These are phyloP conservation scores for Scleroderma citrinum DNA, from an alignment of 768 basidiomycete genomes.

Conservation along the genomic window DNA sequence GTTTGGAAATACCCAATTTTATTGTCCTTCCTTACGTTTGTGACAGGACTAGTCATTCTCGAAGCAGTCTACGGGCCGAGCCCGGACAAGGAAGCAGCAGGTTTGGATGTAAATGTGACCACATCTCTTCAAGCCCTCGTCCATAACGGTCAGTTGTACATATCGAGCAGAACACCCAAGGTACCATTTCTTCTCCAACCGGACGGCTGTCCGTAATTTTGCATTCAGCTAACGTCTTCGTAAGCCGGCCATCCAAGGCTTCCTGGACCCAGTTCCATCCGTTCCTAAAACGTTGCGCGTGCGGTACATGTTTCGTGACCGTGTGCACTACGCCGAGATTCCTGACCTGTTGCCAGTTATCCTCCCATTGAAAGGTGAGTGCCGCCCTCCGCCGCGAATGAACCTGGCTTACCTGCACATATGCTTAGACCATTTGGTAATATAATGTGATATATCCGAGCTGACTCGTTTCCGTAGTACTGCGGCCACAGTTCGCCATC, in stretches of 20 bases:
- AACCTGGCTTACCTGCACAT: slow-evolving; percentile 6
- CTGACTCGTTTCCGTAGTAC: background rate
- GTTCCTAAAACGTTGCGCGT: slow-evolving; percentile 63
- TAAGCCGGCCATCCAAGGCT: slow-evolving; percentile 78
- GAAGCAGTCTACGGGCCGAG: slow-evolving; percentile 69
- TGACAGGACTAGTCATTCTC: slow-evolving; percentile 66
- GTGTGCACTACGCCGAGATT: slow-evolving; percentile 71
- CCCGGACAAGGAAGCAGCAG: slow-evolving; percentile 43
- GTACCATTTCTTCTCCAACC: slow-evolving; percentile 30
- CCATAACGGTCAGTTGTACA: slow-evolving; percentile 67
- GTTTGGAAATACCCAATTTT: slow-evolving; percentile 2
- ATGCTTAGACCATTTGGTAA: slow-evolving; percentile 22
- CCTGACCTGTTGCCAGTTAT: slow-evolving; percentile 65
- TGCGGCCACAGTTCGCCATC: background rate
- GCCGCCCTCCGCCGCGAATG: slow-evolving; percentile 9
- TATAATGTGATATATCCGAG: slow-evolving; percentile 7
- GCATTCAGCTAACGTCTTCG: slow-evolving; percentile 4
- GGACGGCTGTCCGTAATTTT: background rate
- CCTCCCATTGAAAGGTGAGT: slow-evolving; percentile 69
- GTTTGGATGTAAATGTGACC: slow-evolving; percentile 69
- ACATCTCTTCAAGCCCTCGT: slow-evolving; percentile 79
- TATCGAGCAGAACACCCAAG: slow-evolving; percentile 73
- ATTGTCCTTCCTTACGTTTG: slow-evolving; percentile 12
- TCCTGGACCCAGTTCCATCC: slow-evolving; percentile 80
- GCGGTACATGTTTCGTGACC: slow-evolving; percentile 71